These are phyloP conservation scores for Cardamine resedifolia DNA, from an alignment of 345 rosid genomes.

Conservation along the genomic window DNA sequence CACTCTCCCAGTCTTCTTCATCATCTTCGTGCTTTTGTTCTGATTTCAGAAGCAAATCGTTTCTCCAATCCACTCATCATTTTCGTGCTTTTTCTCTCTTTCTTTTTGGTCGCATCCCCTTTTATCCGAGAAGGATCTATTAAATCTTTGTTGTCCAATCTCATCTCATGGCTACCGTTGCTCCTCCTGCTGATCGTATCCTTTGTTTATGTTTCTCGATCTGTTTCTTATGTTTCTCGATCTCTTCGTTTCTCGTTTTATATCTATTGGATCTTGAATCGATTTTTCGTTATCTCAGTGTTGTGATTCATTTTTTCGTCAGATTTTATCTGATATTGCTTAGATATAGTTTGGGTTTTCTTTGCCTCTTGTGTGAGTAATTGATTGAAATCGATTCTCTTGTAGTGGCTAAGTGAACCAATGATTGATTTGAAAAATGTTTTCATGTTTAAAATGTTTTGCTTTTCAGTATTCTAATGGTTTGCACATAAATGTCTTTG, in stretches of 20 bases:
- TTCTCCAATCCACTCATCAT: no score
- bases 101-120: conserved; percentile 31
- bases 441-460: no score
- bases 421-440: conserved; percentile 13
- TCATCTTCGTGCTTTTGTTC: no score
- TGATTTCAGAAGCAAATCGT: no score
- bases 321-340: neutral
- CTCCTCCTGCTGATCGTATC: conserved; percentile 80
- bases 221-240: conserved; percentile 31
- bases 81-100: neutral
- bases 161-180: conserved; percentile 61
- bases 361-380: neutral
- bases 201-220: conserved; percentile 41
- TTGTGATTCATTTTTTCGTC: neutral
- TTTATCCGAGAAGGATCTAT: conserved; percentile 40
- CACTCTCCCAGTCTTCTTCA: no score
- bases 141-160: conserved; percentile 19
- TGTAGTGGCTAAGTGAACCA: neutral
- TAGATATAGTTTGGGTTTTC: conserved; percentile 12
- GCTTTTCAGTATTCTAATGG: neutral
- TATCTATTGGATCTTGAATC: conserved; percentile 25
- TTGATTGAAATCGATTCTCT: conserved; percentile 1
- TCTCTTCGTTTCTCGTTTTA: conserved; percentile 24
- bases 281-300: conserved; percentile 19
- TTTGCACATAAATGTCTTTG: conserved; percentile 3